Evolutionary conservation across 257 asterid genomes (phyloP).

Genomic region (Scutellaria minor): DNA sequence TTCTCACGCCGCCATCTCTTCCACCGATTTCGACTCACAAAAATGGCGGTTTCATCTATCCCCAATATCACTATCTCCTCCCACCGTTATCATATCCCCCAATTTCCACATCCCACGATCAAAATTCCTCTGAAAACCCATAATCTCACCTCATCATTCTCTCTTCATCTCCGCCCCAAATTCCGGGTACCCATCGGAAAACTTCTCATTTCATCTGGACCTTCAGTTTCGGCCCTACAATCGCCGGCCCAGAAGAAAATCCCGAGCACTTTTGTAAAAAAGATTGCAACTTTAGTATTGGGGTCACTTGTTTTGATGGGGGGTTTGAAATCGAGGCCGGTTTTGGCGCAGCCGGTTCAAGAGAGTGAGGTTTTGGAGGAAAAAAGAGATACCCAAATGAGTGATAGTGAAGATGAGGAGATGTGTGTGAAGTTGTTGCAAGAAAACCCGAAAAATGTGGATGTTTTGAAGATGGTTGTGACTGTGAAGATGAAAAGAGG

Average conservation of each 20-base stretch:
- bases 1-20: constrained; percentile 6
- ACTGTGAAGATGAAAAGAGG: constrained; percentile 84
- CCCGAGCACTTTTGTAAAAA: constrained; percentile 45
- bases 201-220: constrained; percentile 31
- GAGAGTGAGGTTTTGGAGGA: constrained; percentile 51
- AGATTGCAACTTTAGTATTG: constrained; percentile 53
- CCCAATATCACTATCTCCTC: constrained; percentile 38
- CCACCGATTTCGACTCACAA: constrained; percentile 15
- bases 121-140: constrained; percentile 35
- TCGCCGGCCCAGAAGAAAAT: constrained; percentile 42
- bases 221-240: constrained; percentile 21
- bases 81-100: constrained; percentile 29
- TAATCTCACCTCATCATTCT: constrained; percentile 10
- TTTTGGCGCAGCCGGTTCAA: constrained; percentile 58
- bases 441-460: constrained; percentile 58
- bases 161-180: constrained; percentile 29
- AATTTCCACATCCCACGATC: constrained; percentile 31
- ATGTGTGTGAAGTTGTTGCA: constrained; percentile 64
- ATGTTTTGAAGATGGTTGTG: constrained; percentile 68
- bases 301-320: constrained; percentile 69
- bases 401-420: constrained; percentile 53
- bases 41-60: constrained; percentile 58
- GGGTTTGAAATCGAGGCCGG: constrained; percentile 48
- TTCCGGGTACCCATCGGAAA: constrained; percentile 31
- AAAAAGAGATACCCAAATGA: constrained; percentile 31